These are phyloP conservation scores for Shiraia sp. DNA, from an alignment of 2,329 filamentous ascomycete species.

Conservation along the genomic window DNA sequence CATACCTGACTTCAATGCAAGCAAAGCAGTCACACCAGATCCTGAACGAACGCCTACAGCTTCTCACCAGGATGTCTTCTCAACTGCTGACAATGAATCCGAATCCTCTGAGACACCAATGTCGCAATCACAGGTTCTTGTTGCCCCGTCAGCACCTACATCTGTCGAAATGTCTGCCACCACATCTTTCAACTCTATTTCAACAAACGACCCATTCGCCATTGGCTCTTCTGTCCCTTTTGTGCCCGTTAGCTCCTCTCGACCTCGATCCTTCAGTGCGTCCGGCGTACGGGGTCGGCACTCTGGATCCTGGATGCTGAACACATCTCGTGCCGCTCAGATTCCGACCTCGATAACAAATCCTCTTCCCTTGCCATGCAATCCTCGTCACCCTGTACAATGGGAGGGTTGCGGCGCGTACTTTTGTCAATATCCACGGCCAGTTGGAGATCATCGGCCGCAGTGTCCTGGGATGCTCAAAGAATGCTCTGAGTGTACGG, in stretches of 20 bases:
- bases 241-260: slow-evolving; percentile 38
- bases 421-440: slow-evolving; percentile 46
- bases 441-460: slow-evolving; percentile 44
- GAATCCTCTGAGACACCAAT: slow-evolving; percentile 35
- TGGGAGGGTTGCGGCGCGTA: slow-evolving; percentile 50
- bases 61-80: slow-evolving; percentile 25
- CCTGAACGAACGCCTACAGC: slow-evolving; percentile 30
- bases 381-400: slow-evolving; percentile 47
- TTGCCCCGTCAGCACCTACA: slow-evolving; percentile 22
- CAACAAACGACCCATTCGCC: slow-evolving; percentile 29
- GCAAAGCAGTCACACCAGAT: slow-evolving; percentile 25
- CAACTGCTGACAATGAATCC: slow-evolving; percentile 28
- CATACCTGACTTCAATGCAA: slow-evolving; percentile 44
- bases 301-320: slow-evolving; percentile 26
- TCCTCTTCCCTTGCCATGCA: slow-evolving; percentile 44
- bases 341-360: slow-evolving; percentile 34
- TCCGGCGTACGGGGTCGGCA: slow-evolving; percentile 43
- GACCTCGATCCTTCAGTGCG: slow-evolving; percentile 43
- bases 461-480: slow-evolving; percentile 42
- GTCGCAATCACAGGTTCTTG: slow-evolving; percentile 42
- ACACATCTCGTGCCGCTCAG: slow-evolving; percentile 25
- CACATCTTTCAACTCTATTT: slow-evolving; percentile 28
- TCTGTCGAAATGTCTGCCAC: slow-evolving; percentile 37
- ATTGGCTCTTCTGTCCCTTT: slow-evolving; percentile 30
- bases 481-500: slow-evolving; percentile 46